Base-by-base conservation (phyloP, 768 basidiomycete genomes). In the Boletus rubropictus region DNA sequence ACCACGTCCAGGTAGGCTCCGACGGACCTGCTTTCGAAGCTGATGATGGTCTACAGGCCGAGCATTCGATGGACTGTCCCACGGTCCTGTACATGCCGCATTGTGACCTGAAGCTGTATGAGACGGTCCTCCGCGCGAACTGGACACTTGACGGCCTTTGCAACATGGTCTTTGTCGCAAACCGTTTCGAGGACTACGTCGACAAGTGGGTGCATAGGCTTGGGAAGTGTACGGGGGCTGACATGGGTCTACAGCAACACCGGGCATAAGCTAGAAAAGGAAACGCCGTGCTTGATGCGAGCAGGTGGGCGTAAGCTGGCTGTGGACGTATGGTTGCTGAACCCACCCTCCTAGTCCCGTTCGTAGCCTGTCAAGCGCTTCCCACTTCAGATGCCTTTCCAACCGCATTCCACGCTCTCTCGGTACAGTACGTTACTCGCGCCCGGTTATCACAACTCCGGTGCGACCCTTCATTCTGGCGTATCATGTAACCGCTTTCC, bases 1-100 rank as follows among this genome's bases (percentile, higher is more conserved):
- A 70, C 49, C 69, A 75, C 59, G 72, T 78, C 59, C 77, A 70
- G 62, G 82, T n/a, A n/a, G n/a, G n/a, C n/a, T n/a, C n/a, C 72
- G 74, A 62, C 79, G 78, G 53, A 44, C 53, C 53, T 27, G 24
- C 32, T 50, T 36, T 43, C 40, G 46, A 40, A 34, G 42, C 54
- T 50, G 6, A 60, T 34, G 24, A 39, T 29, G 42, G 44, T 51
- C 21, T 40, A 20, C 56, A 76, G 72, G 64, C 63, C 20, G 61
- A 60, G 44, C 62, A 73, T 47, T 45, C 49, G 14, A 29, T 69
- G 39, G 51, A 54, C 22, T 42, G 53, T 46, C 79, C 81, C 52
- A 86, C 84, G 39, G 69, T 89, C 45, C 69, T 82, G 44, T 87
- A 79, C 67, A 86, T 88, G 84, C 86, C 85, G 18, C 86, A 89